phyloP scores from a whole-genome alignment of 2,329 filamentous ascomycete genomes.

The Bipolaris victoriae region DNA sequence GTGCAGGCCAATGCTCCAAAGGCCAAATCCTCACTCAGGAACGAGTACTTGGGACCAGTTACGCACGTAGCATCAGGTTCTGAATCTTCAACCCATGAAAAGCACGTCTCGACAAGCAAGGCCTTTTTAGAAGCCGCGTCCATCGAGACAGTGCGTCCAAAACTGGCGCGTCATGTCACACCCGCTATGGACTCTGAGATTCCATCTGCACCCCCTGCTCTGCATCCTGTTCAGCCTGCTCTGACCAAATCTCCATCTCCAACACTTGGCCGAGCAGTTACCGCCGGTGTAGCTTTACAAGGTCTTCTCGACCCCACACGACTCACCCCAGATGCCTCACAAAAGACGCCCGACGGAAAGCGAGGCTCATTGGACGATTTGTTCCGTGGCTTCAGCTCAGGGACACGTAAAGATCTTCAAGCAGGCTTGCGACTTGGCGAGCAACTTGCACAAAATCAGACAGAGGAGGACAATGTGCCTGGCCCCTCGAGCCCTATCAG shows the following conservation, averaged over 20 bases:
- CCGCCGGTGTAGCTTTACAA: conserved; percentile 48
- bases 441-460: conserved; percentile 41
- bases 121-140: conserved; percentile 6
- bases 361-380: conserved; percentile 43
- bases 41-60: conserved; percentile 21
- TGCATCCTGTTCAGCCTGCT: conserved; percentile 26
- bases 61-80: background rate
- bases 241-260: conserved; percentile 38
- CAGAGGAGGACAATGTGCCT: conserved; percentile 22
- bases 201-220: conserved; percentile 40
- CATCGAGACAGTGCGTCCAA: conserved; percentile 21
- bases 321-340: conserved; percentile 36
- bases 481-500: conserved; percentile 28
- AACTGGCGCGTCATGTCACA: conserved; percentile 32
- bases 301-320: conserved; percentile 43
- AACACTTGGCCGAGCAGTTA: conserved; percentile 45
- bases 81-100: conserved; percentile 1
- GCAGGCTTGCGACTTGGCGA: conserved; percentile 49
- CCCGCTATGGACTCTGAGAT: conserved; percentile 35
- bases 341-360: conserved; percentile 29
- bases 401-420: conserved; percentile 47
- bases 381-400: conserved; percentile 50
- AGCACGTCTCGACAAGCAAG: conserved; percentile 18
- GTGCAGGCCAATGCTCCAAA: conserved; percentile 6
- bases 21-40: conserved; percentile 20